Evolutionary conservation across 2,329 filamentous ascomycete species (phyloP).

Genomic region (Ophiostoma pallidulum): DNA sequence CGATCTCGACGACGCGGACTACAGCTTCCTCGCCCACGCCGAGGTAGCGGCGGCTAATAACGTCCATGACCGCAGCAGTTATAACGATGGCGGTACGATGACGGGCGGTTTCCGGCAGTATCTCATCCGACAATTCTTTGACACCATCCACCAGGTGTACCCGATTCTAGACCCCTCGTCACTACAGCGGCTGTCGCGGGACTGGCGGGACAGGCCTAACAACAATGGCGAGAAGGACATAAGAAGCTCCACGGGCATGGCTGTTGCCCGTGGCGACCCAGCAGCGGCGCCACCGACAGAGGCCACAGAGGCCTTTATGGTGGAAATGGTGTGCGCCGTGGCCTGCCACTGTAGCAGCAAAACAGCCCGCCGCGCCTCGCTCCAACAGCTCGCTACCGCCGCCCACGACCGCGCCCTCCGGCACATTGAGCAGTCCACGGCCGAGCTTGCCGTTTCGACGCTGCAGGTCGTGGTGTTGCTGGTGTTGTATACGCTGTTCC

Average conservation of each 20-base stretch:
- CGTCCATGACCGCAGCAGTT: no score
- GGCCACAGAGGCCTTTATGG: background rate
- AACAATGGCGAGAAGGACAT: no score
- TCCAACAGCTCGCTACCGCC: background rate
- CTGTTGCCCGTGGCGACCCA: no score
- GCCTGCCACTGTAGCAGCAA: background rate
- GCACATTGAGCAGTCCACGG: background rate
- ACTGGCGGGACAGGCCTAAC: background rate
- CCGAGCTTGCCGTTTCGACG: slow-evolving; percentile 1
- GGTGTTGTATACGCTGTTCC: slow-evolving; percentile 3
- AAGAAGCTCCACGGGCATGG: no score
- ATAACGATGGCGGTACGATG: background rate
- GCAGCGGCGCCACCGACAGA: background rate
- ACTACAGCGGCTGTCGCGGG: background rate
- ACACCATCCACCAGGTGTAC: slow-evolving; percentile 1
- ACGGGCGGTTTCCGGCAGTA: background rate
- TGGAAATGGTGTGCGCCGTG: slow-evolving; percentile 4
- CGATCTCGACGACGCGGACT: no score
- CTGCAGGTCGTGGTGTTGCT: slow-evolving; percentile 6
- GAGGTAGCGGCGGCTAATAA: no score
- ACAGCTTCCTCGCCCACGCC: no score
- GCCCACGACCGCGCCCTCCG: background rate
- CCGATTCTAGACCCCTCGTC: background rate
- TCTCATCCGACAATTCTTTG: slow-evolving; percentile 1
- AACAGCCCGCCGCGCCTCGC: background rate